A percentile compares a stretch with the other conserved stretches of the same genome.
Evolutionary conservation across 2,329 filamentous ascomycete genomes (phyloP).

Genomic region (Penicillium sclerotigenum): DNA sequence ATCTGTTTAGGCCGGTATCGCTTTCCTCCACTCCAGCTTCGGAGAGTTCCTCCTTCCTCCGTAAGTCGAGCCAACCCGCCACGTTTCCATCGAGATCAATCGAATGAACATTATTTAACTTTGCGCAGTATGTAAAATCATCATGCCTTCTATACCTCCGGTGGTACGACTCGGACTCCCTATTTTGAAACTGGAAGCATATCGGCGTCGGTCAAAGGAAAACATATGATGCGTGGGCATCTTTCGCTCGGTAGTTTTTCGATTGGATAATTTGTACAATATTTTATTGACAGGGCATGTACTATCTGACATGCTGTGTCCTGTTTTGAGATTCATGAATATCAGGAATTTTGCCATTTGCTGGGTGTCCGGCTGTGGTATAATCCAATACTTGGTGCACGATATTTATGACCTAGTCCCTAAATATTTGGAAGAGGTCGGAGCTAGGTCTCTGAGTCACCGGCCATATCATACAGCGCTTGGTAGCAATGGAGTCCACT

Average conservation of each 20-base stretch:
- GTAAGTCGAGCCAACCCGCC: slow-evolving; percentile 32
- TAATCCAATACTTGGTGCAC: not conserved
- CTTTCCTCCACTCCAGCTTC: slow-evolving; percentile 66
- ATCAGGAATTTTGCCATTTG: slow-evolving; percentile 20
- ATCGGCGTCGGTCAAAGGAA: slow-evolving; percentile 20
- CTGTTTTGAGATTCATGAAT: slow-evolving; percentile 20
- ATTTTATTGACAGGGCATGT: slow-evolving; percentile 15
- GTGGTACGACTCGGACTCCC: slow-evolving; percentile 10
- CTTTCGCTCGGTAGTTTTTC: slow-evolving; percentile 13
- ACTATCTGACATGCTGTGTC: slow-evolving; percentile 6
- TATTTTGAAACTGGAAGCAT: slow-evolving; percentile 15
- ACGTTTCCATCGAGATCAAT: slow-evolving; percentile 20
- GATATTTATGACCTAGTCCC: not conserved
- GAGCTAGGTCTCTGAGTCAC: not conserved
- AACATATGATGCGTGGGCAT: slow-evolving; percentile 9
- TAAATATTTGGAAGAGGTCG: not conserved
- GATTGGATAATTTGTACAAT: slow-evolving; percentile 24
- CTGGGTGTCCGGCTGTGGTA: slow-evolving; percentile 10
- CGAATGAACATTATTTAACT: slow-evolving; percentile 4
- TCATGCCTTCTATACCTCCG: slow-evolving; percentile 8
- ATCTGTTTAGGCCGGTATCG: slow-evolving; percentile 57
- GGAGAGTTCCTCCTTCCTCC: slow-evolving; percentile 66
- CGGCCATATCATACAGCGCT: not conserved
- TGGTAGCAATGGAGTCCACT: not conserved
- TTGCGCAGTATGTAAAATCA: slow-evolving; percentile 14